Base-by-base conservation (phyloP, 495 filamentous ascomycete genomes). In the Trichoderma asperelloides region DNA sequence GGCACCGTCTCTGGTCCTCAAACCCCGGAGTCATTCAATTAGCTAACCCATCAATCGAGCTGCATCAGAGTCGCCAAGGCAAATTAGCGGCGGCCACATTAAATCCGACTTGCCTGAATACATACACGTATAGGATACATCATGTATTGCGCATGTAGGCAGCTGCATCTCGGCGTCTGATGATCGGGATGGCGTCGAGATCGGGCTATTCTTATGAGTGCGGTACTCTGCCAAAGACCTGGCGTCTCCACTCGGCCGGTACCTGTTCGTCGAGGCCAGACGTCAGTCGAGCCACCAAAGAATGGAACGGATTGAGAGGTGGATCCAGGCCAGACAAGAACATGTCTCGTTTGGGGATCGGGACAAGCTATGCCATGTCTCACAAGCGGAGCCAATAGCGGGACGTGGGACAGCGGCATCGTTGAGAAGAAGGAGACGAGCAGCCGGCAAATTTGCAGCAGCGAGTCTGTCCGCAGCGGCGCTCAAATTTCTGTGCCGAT, bases 161-260 rank as follows among this genome's bases (percentile, higher is more conserved):
- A 47, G 13, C 25, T 30, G 55, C 9, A 33, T 60, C 27, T 13
- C 15, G 11, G 16, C 25, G 55, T 30, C 25, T 27, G 12, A 13
- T 60, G 25, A 60, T 60, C 55, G 55, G 55, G 55, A 60, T 60
- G 55, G 55, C 55, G 55, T 60, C 55, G 55, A 60, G 25, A 60
- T 60, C 55, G 55, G 55, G 27, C 55, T 60, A 18, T 30, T 30
- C 2, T 60, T 28, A n/a, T 28, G 23, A 21, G n/a, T 9, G 15
- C 49, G 21, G 11, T 3, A n/a, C 0, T 21, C 18, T 60, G 25
- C 27, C 15, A 11, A 25, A 30, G 33, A 7, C 33, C 55, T 60
- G 55, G 55, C n/a, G 18, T 9, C 55, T 60, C 55, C 55, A 60
- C 55, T 25, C 55, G 8, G 55, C 13, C 25, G 55, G 55, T 60